phyloP scores from a whole-genome alignment of 2,329 filamentous ascomycete species.

The Ophiocordyceps polyrhachis-furcata region DNA sequence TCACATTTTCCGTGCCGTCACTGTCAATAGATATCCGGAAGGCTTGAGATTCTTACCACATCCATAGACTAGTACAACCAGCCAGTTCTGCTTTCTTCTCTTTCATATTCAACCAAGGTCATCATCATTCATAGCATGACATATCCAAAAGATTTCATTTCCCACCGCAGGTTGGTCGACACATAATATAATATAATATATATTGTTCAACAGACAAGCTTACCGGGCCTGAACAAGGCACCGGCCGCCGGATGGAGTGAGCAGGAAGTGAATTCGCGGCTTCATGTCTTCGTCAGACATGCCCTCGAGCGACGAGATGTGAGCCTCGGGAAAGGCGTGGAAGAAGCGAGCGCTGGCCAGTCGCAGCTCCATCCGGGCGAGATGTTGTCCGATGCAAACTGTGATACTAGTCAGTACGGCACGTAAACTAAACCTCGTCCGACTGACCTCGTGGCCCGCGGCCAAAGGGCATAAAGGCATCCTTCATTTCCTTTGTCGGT shows the following conservation, averaged over 20 bases:
- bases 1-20: constrained; percentile 27
- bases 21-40: constrained; percentile 17
- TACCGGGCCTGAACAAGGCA: constrained; percentile 10
- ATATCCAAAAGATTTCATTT: background rate
- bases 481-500: constrained; percentile 21
- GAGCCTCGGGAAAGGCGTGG: constrained; percentile 20
- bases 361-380: constrained; percentile 36
- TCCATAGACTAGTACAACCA: background rate
- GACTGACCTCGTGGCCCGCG: constrained; percentile 26
- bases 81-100: background rate
- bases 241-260: constrained; percentile 11
- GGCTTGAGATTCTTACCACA: background rate
- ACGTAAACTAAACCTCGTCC: background rate
- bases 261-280: constrained; percentile 14
- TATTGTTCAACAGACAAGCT: background rate
- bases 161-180: background rate
- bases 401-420: background rate
- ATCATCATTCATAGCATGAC: background rate
- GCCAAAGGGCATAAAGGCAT: constrained; percentile 32
- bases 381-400: constrained; percentile 35
- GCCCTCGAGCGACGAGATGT: constrained; percentile 12
- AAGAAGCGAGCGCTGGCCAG: constrained; percentile 33
- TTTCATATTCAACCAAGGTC: background rate
- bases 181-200: too few relatives aligned
- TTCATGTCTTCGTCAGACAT: constrained; percentile 19